Evolutionary conservation across 163 green algal species (phyloP), one percentile per base, ranked within the genome.

Genomic region (Picocystis sp.): DNA sequence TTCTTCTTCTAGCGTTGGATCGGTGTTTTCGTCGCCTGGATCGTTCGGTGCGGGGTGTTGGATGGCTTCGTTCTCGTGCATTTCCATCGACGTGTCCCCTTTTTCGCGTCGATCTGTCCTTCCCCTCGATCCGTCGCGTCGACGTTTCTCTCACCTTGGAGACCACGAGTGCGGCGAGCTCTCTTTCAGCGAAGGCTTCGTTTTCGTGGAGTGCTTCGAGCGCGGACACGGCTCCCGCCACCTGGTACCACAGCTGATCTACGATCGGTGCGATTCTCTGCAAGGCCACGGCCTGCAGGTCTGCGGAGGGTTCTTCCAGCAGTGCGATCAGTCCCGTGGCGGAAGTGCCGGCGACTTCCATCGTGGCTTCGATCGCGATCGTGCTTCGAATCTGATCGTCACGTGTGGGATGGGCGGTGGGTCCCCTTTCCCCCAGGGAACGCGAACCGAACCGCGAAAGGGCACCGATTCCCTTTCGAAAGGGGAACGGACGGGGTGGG

Each of bases 151-250:
- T 17, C 54, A 93, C 89, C 83, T 98, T 98, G 38, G 84, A 94
- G 6, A 86, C 90, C 5, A 98, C 75, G 33, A 98, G 63, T 3
- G 88, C 86, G 23, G 90, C 90, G 11, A 95, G 80, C 60, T 93
- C 76, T 23, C 84, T 61, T 50, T 93, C 76, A 6, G 50, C 54
- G 56, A 98, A 98, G 13, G 73, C 67, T 33, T 96, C 85, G 62
- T 98, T 90, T 66, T 98, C 90, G 56, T 86, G 92, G 3, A 96
- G 73, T 11, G 76, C 82, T 60, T 98, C 90, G 0, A 94, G 79
- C 17, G 65, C 72, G 0, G 71, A 66, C 19, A 94, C 84, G 1
- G 78, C 87, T 24, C 66, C 66, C n/a, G 78, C 81, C n/a, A 93
- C 87, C 65, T 94, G 82, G 48, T 75, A 82, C 55, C 55, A 62